Evolutionary conservation across 768 basidiomycete species (phyloP), one percentile per base, ranked within the genome.

Genomic region (Leccinum obscurum): DNA sequence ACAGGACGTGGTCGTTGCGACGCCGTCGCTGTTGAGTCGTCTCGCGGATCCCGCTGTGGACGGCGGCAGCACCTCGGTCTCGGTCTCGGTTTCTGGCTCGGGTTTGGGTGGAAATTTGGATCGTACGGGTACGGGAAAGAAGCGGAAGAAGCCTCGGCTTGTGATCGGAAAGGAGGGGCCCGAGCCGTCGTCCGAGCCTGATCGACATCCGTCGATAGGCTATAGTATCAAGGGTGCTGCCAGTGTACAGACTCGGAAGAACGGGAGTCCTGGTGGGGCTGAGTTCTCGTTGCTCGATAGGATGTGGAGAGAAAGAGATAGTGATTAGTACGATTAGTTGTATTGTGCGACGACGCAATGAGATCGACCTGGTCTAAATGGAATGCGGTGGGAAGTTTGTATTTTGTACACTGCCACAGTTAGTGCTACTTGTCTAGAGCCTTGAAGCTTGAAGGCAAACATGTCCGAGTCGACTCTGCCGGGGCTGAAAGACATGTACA

Each of bases 151-250:
- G 41, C 63, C 44, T 20, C n/a, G 11, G 44, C 44, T 46, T 20
- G 20, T 20, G 20, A 13, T 46, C 44, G 44, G 44, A 20, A 46
- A 46, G 44, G 44, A 46, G 44, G 44, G 68, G 22, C 6, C 41
- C n/a, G 68, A 64, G 51, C 60, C 51, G 32, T 68, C 70, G 46
- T 62, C 67, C 46, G 72, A 74, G 51, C 67, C 67, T 56, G 72
- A 77, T 66, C 72, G 69, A 59, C 66, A 65, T 63, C 77, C 78
- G 11, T 67, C 70, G 46, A 76, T 74, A n/a, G 83, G 81, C 44
- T 80, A 72, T 62, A 83, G 80, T 63, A 85, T 85, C 63, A 83
- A 80, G 64, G 84, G 84, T 54, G 84, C 84, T 26, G 84, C 83
- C 50, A 77, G 57, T 50, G 72, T 65, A 50, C 62, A 60, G 56